Evolutionary conservation across 2,329 filamentous ascomycete species (phyloP).

Genomic region (Thelonectria olida): DNA sequence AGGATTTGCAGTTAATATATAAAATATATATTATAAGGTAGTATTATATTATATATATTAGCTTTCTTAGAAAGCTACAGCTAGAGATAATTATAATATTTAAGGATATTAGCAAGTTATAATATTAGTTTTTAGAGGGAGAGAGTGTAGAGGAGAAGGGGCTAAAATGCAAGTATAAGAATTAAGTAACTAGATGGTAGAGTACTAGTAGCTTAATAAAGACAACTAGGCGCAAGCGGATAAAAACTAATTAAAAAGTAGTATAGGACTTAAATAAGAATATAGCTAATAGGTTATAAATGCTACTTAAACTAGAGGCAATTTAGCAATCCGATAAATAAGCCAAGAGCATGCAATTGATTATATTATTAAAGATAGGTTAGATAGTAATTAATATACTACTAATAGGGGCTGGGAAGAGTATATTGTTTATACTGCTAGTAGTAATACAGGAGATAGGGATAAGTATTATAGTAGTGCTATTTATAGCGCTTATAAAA

Average conservation of each 20-base stretch:
- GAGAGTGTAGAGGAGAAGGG: not conserved
- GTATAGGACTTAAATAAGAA: too few relatives aligned
- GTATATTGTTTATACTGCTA: conserved; percentile 10
- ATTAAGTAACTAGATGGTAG: too few relatives aligned
- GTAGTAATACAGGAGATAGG: not conserved
- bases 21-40: not conserved
- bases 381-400: conserved; percentile 1
- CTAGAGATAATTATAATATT: conserved; percentile 8
- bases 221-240: too few relatives aligned
- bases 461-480: conserved; percentile 4
- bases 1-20: not conserved
- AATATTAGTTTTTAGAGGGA: conserved; percentile 6
- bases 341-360: not conserved
- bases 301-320: not conserved
- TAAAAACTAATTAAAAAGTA: too few relatives aligned
- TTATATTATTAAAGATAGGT: not conserved
- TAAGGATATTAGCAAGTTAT: conserved; percentile 5
- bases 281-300: not conserved
- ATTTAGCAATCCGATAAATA: not conserved
- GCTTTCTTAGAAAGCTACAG: not conserved
- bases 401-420: conserved; percentile 4
- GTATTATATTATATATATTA: conserved; percentile 2
- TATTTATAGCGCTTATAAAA: not conserved
- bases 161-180: not conserved
- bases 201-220: too few relatives aligned